These are phyloP conservation scores for Meyerozyma sp. DNA, from an alignment of 1,139 yeast species.

Conservation along the genomic window DNA sequence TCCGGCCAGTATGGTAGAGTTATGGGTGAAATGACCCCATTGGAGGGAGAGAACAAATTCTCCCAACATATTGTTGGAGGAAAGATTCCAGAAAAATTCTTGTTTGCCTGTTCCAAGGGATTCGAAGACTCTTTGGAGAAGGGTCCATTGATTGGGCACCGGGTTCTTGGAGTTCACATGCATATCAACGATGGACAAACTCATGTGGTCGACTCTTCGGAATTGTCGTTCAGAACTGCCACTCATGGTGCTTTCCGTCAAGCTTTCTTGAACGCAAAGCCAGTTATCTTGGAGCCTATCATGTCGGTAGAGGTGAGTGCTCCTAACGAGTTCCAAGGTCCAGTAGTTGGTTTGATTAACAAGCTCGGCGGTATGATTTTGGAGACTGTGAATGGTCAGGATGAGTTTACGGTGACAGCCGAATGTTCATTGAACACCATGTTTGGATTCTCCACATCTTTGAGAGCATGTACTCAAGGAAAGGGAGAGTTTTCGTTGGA, in stretches of 20 bases:
- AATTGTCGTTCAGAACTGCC: slow-evolving; percentile 90
- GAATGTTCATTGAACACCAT: slow-evolving; percentile 92
- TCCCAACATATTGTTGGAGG: slow-evolving; percentile 93
- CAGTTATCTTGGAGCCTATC: slow-evolving; percentile 91
- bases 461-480: slow-evolving; percentile 97
- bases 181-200: slow-evolving; percentile 95
- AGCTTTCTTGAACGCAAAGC: slow-evolving; percentile 78
- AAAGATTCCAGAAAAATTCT: slow-evolving; percentile 89
- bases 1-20: slow-evolving; percentile 99
- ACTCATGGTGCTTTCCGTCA: slow-evolving; percentile 89
- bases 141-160: slow-evolving; percentile 96
- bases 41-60: slow-evolving; percentile 66
- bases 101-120: slow-evolving; percentile 93
- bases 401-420: slow-evolving; percentile 89
- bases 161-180: slow-evolving; percentile 90
- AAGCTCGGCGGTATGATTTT: slow-evolving; percentile 88
- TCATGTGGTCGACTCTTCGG: slow-evolving; percentile 96
- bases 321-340: slow-evolving; percentile 94
- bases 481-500: slow-evolving; percentile 97
- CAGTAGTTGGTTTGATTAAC: slow-evolving; percentile 85
- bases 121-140: slow-evolving; percentile 92
- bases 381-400: slow-evolving; percentile 91
- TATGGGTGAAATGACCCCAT: slow-evolving; percentile 73
- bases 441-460: slow-evolving; percentile 94
- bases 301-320: slow-evolving; percentile 93